Conservation (phyloP, 352 stramenopile genomes). For the Thalassiosira livingstoniorum region DNA sequence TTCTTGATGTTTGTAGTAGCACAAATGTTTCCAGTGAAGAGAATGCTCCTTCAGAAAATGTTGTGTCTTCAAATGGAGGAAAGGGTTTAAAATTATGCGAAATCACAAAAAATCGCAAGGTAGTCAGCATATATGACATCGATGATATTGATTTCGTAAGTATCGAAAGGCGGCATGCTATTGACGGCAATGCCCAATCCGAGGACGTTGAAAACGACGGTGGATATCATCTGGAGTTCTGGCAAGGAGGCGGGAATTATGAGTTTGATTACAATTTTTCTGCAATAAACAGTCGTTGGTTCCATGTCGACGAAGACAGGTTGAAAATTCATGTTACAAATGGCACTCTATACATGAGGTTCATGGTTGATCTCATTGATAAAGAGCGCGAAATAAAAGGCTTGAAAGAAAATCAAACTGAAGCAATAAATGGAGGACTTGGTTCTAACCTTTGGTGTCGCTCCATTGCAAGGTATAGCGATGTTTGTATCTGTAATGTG, state of each 20-base stretch:
- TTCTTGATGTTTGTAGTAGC: constrained; percentile 61
- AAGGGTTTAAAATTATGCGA: constrained; percentile 77
- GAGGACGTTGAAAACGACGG: constrained; percentile 39
- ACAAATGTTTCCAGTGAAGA: background rate
- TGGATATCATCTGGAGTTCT: constrained; percentile 45
- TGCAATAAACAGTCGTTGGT: constrained; percentile 65
- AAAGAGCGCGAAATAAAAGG: constrained; percentile 40
- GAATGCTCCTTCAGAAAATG: constrained; percentile 3
- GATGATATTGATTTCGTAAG: constrained; percentile 71
- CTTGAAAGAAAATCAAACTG: constrained; percentile 15
- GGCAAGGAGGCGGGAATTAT: constrained; percentile 38
- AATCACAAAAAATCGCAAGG: constrained; percentile 71
- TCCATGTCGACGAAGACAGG: constrained; percentile 72
- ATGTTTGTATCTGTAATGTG: constrained; percentile 6
- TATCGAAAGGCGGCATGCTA: constrained; percentile 64
- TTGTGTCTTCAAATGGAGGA: constrained; percentile 63
- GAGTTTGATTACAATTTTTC: constrained; percentile 34
- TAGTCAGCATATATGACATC: constrained; percentile 73
- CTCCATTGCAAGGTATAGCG: constrained; percentile 57
- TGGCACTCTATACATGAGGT: constrained; percentile 55
- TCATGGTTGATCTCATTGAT: constrained; percentile 61
- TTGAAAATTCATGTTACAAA: constrained; percentile 71
- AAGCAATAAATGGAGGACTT: constrained; percentile 50
- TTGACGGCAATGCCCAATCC: constrained; percentile 26
- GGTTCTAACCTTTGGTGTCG: constrained; percentile 64